These are phyloP conservation scores for Aspergillus sp. DNA, from an alignment of 2,329 filamentous ascomycete species.

Conservation along the genomic window DNA sequence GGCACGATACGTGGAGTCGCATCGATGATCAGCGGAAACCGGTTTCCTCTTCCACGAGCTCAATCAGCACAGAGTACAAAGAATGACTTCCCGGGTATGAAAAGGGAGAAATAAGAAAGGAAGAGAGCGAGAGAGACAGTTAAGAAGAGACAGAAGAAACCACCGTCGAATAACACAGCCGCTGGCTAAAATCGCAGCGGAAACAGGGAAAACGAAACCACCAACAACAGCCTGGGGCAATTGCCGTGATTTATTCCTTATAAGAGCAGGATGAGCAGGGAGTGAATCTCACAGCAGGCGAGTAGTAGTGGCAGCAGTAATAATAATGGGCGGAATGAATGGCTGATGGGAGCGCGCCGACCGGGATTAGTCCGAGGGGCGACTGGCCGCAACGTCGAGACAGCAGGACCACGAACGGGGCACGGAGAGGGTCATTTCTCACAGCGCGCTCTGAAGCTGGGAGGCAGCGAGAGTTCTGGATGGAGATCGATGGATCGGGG, in stretches of 20 bases:
- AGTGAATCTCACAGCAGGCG: background rate
- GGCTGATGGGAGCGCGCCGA: background rate
- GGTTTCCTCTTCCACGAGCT: conserved; percentile 3
- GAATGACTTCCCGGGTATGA: background rate
- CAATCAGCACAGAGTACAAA: background rate
- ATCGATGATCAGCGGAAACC: conserved; percentile 14
- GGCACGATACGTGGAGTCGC: conserved; percentile 8
- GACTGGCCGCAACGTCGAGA: background rate
- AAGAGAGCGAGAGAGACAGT: too few relatives aligned
- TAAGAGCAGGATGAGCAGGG: background rate
- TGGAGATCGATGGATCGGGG: conserved; percentile 10
- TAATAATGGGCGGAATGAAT: background rate
- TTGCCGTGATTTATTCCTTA: background rate
- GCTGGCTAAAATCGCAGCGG: background rate
- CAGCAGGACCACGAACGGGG: background rate
- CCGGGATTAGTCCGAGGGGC: conserved; percentile 6
- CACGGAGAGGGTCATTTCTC: conserved; percentile 4
- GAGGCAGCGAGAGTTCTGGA: background rate
- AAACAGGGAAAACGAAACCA: background rate
- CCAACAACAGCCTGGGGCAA: background rate
- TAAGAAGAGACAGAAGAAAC: too few relatives aligned
- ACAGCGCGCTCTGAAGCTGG: background rate
- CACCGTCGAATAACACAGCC: too few relatives aligned
- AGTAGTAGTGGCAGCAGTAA: background rate
- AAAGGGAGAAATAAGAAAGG: background rate